Evolutionary conservation across 768 basidiomycete species (phyloP).

Genomic region (Trametes elegans): DNA sequence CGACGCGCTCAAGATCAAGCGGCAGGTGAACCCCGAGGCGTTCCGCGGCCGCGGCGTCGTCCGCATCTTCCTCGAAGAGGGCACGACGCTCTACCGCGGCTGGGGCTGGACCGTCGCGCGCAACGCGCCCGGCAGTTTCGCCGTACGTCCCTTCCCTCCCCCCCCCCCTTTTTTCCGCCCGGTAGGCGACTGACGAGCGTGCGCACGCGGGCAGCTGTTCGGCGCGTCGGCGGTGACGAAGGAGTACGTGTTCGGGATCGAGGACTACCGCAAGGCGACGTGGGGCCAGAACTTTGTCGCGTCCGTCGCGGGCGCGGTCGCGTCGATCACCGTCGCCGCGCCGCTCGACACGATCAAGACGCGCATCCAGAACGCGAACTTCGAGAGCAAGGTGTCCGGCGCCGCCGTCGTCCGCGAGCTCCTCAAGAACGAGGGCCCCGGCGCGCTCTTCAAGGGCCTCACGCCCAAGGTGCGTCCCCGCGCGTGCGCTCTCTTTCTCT

Average conservation of each 20-base stretch:
- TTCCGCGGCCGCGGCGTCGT: constrained; percentile 92
- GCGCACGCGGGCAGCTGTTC: constrained; percentile 70
- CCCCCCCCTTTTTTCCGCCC: no score
- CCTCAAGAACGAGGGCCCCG: constrained; percentile 78
- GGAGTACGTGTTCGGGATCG: constrained; percentile 85
- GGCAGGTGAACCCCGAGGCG: constrained; percentile 97
- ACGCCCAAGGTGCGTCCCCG: constrained; percentile 77
- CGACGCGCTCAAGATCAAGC: constrained; percentile 97
- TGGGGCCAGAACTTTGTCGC: constrained; percentile 98
- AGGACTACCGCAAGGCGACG: constrained; percentile 92
- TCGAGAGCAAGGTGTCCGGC: constrained; percentile 81
- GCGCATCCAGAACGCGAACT: constrained; percentile 98
- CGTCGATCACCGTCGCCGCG: constrained; percentile 94
- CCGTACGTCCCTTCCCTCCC: constrained; percentile 50
- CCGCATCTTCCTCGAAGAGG: constrained; percentile 90
- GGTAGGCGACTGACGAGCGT: no score
- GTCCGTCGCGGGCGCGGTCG: constrained; percentile 89
- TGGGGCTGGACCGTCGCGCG: constrained; percentile 99
- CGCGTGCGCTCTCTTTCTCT: not conserved
- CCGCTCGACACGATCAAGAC: constrained; percentile 97
- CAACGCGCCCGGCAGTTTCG: constrained; percentile 94
- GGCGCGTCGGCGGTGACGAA: constrained; percentile 95
- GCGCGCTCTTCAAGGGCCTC: constrained; percentile 93
- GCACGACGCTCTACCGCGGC: constrained; percentile 88
- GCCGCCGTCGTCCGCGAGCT: constrained; percentile 81